Conservation (phyloP, 2,329 filamentous ascomycete species). For the Coniella lustricola region DNA sequence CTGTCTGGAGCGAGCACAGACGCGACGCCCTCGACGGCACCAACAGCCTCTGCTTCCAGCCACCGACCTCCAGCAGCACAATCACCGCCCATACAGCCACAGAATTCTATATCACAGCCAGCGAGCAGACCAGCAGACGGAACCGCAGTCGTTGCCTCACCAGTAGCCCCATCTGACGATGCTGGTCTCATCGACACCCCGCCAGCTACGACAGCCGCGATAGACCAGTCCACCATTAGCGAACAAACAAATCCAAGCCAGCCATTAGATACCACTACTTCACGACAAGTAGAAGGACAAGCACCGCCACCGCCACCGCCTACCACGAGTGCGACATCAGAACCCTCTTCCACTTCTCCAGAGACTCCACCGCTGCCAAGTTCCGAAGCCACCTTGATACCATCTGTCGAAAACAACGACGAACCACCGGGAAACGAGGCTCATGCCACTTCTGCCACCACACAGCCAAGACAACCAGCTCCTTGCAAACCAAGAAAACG, state of each 20-base stretch:
- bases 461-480: slow-evolving; percentile 8
- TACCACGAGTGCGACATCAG: neutral
- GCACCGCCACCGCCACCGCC: no score
- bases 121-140: no score
- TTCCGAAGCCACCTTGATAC: neutral
- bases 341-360: neutral
- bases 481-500: slow-evolving; percentile 18
- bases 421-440: neutral
- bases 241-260: slow-evolving; percentile 1
- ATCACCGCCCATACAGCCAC: neutral
- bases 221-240: neutral
- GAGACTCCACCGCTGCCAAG: neutral
- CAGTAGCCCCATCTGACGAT: no score
- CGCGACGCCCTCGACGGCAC: neutral
- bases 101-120: no score
- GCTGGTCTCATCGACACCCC: no score
- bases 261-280: no score
- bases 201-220: no score
- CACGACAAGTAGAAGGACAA: no score
- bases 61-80: slow-evolving; percentile 1
- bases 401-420: slow-evolving; percentile 7
- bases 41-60: neutral
- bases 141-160: no score
- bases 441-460: neutral
- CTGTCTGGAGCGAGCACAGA: neutral